A percentile compares a stretch with the other conserved stretches of the same genome.
Conservation (phyloP, 2,329 filamentous ascomycete species). For the Fusarium torreyae region DNA sequence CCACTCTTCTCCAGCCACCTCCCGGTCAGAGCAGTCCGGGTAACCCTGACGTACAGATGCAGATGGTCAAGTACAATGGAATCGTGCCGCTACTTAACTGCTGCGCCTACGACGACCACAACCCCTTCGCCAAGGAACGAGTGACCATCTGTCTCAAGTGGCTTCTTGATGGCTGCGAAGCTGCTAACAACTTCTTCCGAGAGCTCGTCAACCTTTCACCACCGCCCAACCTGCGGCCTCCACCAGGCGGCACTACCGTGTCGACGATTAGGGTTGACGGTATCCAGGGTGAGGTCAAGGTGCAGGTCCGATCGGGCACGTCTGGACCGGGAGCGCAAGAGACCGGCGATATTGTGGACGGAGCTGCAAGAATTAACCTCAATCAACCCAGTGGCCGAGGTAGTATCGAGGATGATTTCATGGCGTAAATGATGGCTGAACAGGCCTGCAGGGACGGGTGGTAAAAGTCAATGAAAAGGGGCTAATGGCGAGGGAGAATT, state of each 20-base stretch:
- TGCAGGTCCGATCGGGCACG: constrained; percentile 62
- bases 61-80: constrained; percentile 87
- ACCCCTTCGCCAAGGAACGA: constrained; percentile 93
- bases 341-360: constrained; percentile 60
- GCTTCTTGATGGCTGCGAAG: constrained; percentile 81
- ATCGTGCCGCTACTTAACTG: constrained; percentile 91
- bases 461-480: background rate
- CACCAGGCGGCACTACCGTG: constrained; percentile 54
- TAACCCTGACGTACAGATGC: constrained; percentile 84
- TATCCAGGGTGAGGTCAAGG: constrained; percentile 69
- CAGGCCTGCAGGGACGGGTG: too few species aligned
- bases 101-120: constrained; percentile 92
- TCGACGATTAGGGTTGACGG: constrained; percentile 69
- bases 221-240: constrained; percentile 56
- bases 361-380: constrained; percentile 60
- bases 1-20: constrained; percentile 89
- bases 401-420: constrained; percentile 63
- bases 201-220: constrained; percentile 69
- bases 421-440: constrained; percentile 53
- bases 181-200: constrained; percentile 79
- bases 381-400: constrained; percentile 50
- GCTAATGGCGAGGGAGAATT: background rate
- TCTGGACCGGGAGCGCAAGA: constrained; percentile 49
- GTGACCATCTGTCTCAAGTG: constrained; percentile 91
- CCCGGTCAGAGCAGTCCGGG: constrained; percentile 71